These are phyloP conservation scores for Pseudovirgaria hyperparasitica DNA, from an alignment of 2,329 filamentous ascomycete species.

Conservation along the genomic window DNA sequence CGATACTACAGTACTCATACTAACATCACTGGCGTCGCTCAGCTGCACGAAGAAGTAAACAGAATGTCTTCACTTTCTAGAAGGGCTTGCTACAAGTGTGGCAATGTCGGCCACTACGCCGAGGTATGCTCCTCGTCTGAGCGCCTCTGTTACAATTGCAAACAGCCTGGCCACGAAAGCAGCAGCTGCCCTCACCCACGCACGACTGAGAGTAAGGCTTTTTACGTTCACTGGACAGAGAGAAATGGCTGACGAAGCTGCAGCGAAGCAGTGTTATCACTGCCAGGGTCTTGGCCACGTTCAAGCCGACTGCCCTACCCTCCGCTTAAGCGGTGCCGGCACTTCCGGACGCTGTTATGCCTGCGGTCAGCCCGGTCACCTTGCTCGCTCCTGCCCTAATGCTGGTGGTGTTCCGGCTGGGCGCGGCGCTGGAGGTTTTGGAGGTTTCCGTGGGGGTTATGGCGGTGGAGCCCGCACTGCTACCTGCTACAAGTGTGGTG, in stretches of 20 bases:
- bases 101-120: slow-evolving; percentile 41
- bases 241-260: slow-evolving; percentile 2
- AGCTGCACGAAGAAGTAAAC: slow-evolving; percentile 15
- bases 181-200: slow-evolving; percentile 93
- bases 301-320: slow-evolving; percentile 95
- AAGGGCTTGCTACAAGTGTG: slow-evolving; percentile 42
- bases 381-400: slow-evolving; percentile 80
- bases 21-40: slow-evolving; percentile 8
- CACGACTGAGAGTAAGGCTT: slow-evolving; percentile 75
- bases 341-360: slow-evolving; percentile 89
- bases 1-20: slow-evolving; percentile 8
- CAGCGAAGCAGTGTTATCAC: slow-evolving; percentile 98
- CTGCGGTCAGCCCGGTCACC: slow-evolving; percentile 83
- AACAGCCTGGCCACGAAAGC: slow-evolving; percentile 90
- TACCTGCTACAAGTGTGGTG: slow-evolving; percentile 58
- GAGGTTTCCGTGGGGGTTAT: slow-evolving; percentile 61
- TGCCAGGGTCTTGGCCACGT: slow-evolving; percentile 97
- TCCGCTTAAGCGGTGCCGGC: slow-evolving; percentile 72
- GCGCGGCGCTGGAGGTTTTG: slow-evolving; percentile 55
- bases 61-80: slow-evolving; percentile 41
- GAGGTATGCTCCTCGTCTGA: slow-evolving; percentile 97
- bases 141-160: slow-evolving; percentile 99
- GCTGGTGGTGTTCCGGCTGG: slow-evolving; percentile 55
- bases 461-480: slow-evolving; percentile 52
- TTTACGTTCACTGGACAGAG: slow-evolving; percentile 1